Evolutionary conservation across 257 asterid species (phyloP).

Genomic region (Ocimum tenuiflorum): DNA sequence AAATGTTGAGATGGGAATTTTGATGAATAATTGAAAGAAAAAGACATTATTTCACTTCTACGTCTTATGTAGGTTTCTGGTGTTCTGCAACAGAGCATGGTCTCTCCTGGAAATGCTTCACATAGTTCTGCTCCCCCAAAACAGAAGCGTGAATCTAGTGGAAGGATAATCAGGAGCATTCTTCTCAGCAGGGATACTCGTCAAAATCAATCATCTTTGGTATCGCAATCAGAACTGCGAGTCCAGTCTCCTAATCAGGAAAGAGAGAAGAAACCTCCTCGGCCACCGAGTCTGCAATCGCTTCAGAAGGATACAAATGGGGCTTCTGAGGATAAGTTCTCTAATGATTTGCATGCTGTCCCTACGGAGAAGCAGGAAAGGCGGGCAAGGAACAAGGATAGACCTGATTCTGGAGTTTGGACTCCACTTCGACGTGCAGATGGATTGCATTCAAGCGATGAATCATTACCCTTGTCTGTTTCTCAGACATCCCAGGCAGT

Average conservation of each 20-base stretch:
- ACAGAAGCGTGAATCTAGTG: conserved; percentile 72
- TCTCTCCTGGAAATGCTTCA: conserved; percentile 38
- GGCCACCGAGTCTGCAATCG: conserved; percentile 49
- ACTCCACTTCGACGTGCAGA: conserved; percentile 75
- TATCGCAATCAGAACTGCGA: conserved; percentile 43
- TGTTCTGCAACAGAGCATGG: conserved; percentile 38
- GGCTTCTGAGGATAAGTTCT: conserved; percentile 44
- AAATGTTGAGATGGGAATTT: too few relatives aligned
- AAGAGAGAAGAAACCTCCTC: conserved; percentile 72
- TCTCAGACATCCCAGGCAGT: conserved; percentile 47
- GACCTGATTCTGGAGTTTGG: conserved; percentile 96
- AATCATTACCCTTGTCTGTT: conserved; percentile 52
- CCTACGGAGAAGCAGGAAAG: conserved; percentile 54
- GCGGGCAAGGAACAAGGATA: conserved; percentile 66
- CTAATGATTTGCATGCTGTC: conserved; percentile 33
- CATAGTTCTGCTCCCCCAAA: conserved; percentile 27
- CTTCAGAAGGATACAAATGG: conserved; percentile 50
- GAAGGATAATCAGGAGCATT: conserved; percentile 72
- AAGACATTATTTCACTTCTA: not conserved
- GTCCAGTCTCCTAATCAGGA: conserved; percentile 37
- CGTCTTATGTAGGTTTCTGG: conserved; percentile 32
- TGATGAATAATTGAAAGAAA: not conserved
- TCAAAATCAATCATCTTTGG: conserved; percentile 40
- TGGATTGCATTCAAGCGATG: conserved; percentile 62
- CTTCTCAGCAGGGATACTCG: conserved; percentile 56